Conservation (phyloP, 2,329 filamentous ascomycete species). For the Monilinia aucupariae region DNA sequence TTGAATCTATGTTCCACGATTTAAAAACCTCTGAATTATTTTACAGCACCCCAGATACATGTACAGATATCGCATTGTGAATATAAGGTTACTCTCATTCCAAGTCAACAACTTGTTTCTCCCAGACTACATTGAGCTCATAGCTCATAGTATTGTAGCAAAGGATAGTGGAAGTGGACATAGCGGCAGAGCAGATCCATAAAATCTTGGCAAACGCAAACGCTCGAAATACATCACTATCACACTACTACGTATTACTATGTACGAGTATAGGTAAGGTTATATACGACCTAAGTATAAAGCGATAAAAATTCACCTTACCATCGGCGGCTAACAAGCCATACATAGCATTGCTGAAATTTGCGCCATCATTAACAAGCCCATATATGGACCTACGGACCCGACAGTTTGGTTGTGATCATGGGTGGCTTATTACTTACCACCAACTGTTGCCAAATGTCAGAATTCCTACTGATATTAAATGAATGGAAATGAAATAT, state of each 20-base stretch:
- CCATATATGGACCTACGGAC: not conserved
- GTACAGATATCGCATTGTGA: not conserved
- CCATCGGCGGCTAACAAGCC: conserved; percentile 1
- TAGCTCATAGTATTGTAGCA: not conserved
- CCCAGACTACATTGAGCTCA: not conserved
- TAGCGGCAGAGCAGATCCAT: not conserved
- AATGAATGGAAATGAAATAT: not conserved
- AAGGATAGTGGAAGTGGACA: not conserved
- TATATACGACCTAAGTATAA: not conserved
- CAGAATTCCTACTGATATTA: not conserved
- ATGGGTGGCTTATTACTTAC: conserved; percentile 7
- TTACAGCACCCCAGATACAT: too few species aligned
- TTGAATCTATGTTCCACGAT: not conserved
- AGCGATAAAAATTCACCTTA: not conserved
- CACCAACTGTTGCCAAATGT: conserved; percentile 8
- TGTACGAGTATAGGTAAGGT: too few species aligned
- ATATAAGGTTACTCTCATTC: not conserved
- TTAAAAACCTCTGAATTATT: not conserved
- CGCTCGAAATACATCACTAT: conserved; percentile 2
- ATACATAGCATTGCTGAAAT: not conserved
- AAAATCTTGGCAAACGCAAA: not conserved
- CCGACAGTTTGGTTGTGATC: conserved; percentile 8
- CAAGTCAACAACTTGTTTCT: not conserved
- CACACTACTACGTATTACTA: not conserved
- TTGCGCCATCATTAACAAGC: not conserved